phyloP scores from a whole-genome alignment of 2,329 filamentous ascomycete species.

The Fusarium marasasianum region DNA sequence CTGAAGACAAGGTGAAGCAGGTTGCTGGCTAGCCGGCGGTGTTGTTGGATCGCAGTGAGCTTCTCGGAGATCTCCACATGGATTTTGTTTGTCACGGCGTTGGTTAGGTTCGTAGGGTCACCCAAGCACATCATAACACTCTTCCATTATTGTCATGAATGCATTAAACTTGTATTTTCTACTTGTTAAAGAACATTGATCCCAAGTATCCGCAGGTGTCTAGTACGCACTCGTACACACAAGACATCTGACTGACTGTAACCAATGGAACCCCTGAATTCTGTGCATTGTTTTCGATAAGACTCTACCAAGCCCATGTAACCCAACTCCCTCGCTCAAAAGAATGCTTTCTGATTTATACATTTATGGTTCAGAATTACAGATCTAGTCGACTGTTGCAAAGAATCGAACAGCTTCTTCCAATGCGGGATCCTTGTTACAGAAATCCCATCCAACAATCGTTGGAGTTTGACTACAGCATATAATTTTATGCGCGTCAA shows the following conservation, averaged over 20 bases:
- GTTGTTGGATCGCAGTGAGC: neutral
- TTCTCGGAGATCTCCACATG: neutral
- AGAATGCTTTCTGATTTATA: slow-evolving; percentile 15
- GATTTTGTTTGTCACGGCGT: slow-evolving; percentile 29
- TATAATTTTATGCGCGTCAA: slow-evolving; percentile 90
- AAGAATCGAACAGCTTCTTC: slow-evolving; percentile 84
- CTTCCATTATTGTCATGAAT: neutral
- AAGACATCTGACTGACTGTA: neutral
- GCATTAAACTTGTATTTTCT: neutral
- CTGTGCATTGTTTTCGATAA: neutral
- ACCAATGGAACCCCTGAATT: neutral
- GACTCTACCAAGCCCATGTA: slow-evolving; percentile 7
- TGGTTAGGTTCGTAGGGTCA: slow-evolving; percentile 34
- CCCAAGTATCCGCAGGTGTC: neutral
- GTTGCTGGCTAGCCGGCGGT: slow-evolving; percentile 63
- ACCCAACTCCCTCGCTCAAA: slow-evolving; percentile 38
- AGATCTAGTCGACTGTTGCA: slow-evolving; percentile 60
- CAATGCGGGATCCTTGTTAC: slow-evolving; percentile 82
- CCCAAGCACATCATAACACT: slow-evolving; percentile 27
- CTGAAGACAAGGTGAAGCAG: slow-evolving; percentile 81
- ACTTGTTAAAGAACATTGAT: neutral
- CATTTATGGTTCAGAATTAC: neutral
- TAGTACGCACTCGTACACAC: neutral
- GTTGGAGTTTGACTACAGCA: slow-evolving; percentile 91
- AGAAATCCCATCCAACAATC: slow-evolving; percentile 99